Base-by-base conservation (phyloP, 2,329 filamentous ascomycete species). In the Chlorencoelia australis region DNA sequence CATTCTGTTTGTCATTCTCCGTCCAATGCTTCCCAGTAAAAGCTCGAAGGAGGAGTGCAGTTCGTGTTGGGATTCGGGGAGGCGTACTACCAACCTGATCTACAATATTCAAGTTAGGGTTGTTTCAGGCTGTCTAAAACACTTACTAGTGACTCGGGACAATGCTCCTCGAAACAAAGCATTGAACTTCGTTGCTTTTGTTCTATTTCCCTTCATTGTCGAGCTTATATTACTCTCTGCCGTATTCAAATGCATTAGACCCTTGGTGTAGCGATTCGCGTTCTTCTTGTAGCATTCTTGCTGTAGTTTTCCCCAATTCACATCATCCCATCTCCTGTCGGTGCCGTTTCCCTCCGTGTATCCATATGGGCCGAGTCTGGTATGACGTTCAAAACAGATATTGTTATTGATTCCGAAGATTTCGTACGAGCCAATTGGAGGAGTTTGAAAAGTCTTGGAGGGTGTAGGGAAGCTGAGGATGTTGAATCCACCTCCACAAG, bases 1-100 rank as follows among this genome's bases (percentile, higher is more conserved):
- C 75, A 36, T 78, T 79, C 55, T 88, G 76, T 52, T 82, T 75
- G 54, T 89, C 83, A 52, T 89, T 83, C 26, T 82, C 72, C 18
- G 78, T 83, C 56, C 87, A 94, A 18, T 73, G 58, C 55, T 83
- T 86, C 38, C 76, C 79, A 20, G 73, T 75, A 65, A 82, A 89
- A 0, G 82, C 79, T 24, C 86, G 76, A 24, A 94, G 68, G 5
- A 94, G 59, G 7, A 94, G 59, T 1, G 82, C 85, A 0, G 82
- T 87, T 22, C 85, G 71, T 3, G 61, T 19, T 30, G 9, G 27
- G n/a, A 9, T 7, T 35, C 19, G 7, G 22, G 28, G 3, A 38
- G 19, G 6, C 36, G 19, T 24, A 34, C 24, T 30, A 21, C 11
- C 21, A 20, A 27, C 33, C 37, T 34, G 17, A 16, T 37, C 11